Conservation (phyloP, 177 flowering plant genomes). For the Vitis hybrid region DNA sequence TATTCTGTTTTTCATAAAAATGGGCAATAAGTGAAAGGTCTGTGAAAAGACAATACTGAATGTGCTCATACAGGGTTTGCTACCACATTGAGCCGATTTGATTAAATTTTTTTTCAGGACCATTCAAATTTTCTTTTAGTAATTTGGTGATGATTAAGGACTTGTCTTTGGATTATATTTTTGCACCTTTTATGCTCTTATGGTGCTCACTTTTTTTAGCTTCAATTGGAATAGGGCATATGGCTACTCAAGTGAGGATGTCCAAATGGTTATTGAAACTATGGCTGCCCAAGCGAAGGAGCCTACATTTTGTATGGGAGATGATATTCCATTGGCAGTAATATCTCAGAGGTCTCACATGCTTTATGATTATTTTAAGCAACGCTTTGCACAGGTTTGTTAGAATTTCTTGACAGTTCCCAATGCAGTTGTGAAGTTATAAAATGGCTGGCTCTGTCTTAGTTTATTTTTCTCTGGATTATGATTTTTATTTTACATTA, state of each 20-base stretch:
- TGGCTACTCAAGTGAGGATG: slow-evolving; percentile 99
- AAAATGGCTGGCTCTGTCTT: too few relatives aligned
- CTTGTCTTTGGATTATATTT: background rate
- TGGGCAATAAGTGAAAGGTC: background rate
- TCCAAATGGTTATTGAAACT: slow-evolving; percentile 96
- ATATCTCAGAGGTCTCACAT: slow-evolving; percentile 90
- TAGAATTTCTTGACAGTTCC: background rate
- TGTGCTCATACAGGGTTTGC: background rate
- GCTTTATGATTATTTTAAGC: slow-evolving; percentile 98
- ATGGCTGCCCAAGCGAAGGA: slow-evolving; percentile 99
- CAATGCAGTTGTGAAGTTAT: too few relatives aligned
- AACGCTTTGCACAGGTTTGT: slow-evolving; percentile 97
- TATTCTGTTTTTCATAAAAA: background rate
- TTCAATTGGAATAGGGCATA: slow-evolving; percentile 65
- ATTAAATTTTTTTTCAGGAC: background rate
- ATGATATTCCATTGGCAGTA: slow-evolving; percentile 92
- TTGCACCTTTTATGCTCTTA: background rate
- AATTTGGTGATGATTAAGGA: background rate
- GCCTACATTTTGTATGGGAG: slow-evolving; percentile 99
- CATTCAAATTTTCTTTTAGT: background rate
- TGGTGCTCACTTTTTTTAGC: background rate
- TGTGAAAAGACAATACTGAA: background rate
- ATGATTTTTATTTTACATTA: too few relatives aligned
- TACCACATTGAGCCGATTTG: background rate
- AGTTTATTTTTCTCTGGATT: too few relatives aligned